A percentile compares a stretch with the other conserved stretches of the same genome.
These are phyloP conservation scores for Didymella arachidicola DNA, from an alignment of 2,329 filamentous ascomycete species.

Conservation along the genomic window DNA sequence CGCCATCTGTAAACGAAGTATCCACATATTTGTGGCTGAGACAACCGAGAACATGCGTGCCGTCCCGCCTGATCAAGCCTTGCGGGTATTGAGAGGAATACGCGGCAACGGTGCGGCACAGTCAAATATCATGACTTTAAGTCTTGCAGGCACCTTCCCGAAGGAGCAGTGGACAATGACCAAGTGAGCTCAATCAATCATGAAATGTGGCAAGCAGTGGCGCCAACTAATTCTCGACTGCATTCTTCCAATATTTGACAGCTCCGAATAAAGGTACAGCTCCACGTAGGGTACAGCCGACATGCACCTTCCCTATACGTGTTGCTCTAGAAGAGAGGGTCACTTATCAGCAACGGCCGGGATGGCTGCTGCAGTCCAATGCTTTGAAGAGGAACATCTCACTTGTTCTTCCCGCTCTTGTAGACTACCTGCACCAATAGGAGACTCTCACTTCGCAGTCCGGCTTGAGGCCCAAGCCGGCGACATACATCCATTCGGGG, in stretches of 20 bases:
- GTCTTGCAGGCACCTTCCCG: conserved; percentile 5
- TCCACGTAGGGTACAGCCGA: not conserved
- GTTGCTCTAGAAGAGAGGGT: not conserved
- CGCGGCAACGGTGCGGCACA: conserved; percentile 7
- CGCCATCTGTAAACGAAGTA: not conserved
- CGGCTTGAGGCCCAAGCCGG: conserved; percentile 9
- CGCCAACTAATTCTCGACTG: conserved; percentile 1
- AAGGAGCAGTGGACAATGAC: not conserved
- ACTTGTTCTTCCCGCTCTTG: not conserved
- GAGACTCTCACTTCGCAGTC: not conserved
- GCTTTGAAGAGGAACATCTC: not conserved
- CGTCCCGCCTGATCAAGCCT: conserved; percentile 14
- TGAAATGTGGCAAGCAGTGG: conserved; percentile 2
- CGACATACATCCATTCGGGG: conserved; percentile 8
- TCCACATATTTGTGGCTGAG: conserved; percentile 5
- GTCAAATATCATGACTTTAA: not conserved
- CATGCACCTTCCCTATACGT: conserved; percentile 11
- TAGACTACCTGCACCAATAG: not conserved
- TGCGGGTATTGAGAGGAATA: not conserved
- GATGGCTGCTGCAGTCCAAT: not conserved
- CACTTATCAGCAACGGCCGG: conserved; percentile 4
- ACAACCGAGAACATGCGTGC: conserved; percentile 17
- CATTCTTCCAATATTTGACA: conserved; percentile 3
- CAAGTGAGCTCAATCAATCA: not conserved
- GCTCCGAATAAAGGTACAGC: not conserved